Conservation (phyloP, 2,329 filamentous ascomycete genomes). For the Fusarium keratoplasticum region DNA sequence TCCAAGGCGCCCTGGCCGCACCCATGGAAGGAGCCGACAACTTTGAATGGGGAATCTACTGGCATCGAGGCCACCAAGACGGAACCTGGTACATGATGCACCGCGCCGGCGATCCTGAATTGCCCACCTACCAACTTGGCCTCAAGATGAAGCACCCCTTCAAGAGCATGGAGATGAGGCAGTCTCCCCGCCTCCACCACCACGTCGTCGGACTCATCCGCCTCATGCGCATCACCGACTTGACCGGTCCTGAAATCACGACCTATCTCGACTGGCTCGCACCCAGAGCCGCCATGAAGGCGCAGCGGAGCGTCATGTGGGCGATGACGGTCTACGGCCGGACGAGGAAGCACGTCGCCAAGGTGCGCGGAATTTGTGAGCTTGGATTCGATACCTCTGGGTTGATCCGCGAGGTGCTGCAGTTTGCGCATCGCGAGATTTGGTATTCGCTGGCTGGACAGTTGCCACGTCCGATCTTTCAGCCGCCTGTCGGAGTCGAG, state of each 20-base stretch:
- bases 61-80: constrained; percentile 42
- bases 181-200: constrained; percentile 45
- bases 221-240: constrained; percentile 39
- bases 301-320: constrained; percentile 46
- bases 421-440: constrained; percentile 47
- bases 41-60: constrained; percentile 54
- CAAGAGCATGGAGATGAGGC: constrained; percentile 27
- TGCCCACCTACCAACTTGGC: constrained; percentile 12
- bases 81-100: constrained; percentile 45
- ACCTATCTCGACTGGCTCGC: constrained; percentile 50
- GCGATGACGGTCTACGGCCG: constrained; percentile 45
- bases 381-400: constrained; percentile 40
- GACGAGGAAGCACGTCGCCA: constrained; percentile 41
- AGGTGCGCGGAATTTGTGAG: constrained; percentile 15
- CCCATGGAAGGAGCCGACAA: constrained; percentile 41
- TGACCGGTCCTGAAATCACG: constrained; percentile 35
- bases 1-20: constrained; percentile 10
- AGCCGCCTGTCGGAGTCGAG: constrained; percentile 31
- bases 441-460: constrained; percentile 45
- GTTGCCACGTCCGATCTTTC: constrained; percentile 47
- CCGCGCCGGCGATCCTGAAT: constrained; percentile 1
- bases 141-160: constrained; percentile 32
- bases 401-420: constrained; percentile 45
- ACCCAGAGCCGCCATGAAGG: constrained; percentile 33
- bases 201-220: constrained; percentile 48